Evolutionary conservation across 139 green algal genomes (phyloP).

Genomic region (Pseudopediastrum boryanum): DNA sequence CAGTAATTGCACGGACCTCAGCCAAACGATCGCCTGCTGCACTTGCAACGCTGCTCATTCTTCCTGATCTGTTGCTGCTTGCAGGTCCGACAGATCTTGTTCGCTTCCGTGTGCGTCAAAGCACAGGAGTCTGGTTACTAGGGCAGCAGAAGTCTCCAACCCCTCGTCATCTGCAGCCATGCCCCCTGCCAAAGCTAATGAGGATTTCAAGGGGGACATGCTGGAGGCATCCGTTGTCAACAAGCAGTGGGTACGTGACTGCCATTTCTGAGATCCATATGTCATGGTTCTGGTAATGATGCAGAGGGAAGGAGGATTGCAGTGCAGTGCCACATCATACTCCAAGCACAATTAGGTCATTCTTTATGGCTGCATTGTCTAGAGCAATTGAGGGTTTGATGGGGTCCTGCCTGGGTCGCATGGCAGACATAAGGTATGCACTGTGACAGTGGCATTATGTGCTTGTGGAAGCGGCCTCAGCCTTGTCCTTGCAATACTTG

Average conservation of each 20-base stretch:
- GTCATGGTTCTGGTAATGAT: too few relatives aligned
- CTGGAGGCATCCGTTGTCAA: conserved; percentile 39
- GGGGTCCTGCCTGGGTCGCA: not conserved
- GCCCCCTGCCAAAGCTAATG: conserved; percentile 6
- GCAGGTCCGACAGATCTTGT: too few relatives aligned
- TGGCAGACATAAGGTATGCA: not conserved
- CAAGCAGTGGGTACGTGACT: conserved; percentile 19
- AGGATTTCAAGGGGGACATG: conserved; percentile 34
- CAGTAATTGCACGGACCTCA: too few relatives aligned
- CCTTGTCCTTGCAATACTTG: not conserved
- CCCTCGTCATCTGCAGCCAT: conserved; percentile 32
- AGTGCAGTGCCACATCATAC: not conserved
- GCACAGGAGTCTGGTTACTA: not conserved
- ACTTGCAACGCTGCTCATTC: too few relatives aligned
- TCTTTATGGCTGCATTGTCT: not conserved
- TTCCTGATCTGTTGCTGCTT: too few relatives aligned
- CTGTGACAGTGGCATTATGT: not conserved
- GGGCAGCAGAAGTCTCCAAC: too few relatives aligned
- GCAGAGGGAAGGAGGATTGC: not conserved
- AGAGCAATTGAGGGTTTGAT: not conserved
- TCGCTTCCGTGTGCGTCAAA: too few relatives aligned
- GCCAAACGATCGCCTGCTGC: too few relatives aligned
- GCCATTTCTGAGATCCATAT: not conserved
- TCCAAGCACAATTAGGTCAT: not conserved
- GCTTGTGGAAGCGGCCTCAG: not conserved